Conservation (phyloP, 352 stramenopile genomes). For the Pythium phragmitis region DNA sequence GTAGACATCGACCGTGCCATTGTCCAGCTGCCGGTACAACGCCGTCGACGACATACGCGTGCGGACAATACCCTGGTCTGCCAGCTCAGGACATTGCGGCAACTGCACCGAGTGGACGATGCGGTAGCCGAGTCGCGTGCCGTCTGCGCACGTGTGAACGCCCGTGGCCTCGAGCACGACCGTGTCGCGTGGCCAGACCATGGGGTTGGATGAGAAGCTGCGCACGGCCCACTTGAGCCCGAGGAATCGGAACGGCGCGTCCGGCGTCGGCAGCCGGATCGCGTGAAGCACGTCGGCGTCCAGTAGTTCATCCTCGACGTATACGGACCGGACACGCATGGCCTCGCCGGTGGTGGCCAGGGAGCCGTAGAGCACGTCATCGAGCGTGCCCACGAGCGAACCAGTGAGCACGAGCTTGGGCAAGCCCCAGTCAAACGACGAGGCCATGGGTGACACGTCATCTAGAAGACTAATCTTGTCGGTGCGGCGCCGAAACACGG, state of each 20-base stretch:
- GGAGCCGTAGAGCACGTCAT: conserved; percentile 65
- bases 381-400: conserved; percentile 46
- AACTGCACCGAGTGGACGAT: conserved; percentile 37
- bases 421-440: conserved; percentile 33
- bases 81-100: conserved; percentile 27
- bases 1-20: conserved; percentile 57
- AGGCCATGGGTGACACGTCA: neutral
- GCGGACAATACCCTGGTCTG: conserved; percentile 17
- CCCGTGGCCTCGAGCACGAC: conserved; percentile 40
- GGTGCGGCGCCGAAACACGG: conserved; percentile 6
- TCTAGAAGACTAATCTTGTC: neutral
- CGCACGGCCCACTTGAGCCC: conserved; percentile 46
- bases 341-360: conserved; percentile 41
- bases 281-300: conserved; percentile 36
- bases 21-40: conserved; percentile 52
- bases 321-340: conserved; percentile 33
- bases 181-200: conserved; percentile 33
- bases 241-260: conserved; percentile 52
- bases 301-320: conserved; percentile 36
- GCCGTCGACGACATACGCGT: conserved; percentile 32
- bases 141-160: conserved; percentile 22
- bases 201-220: conserved; percentile 23
- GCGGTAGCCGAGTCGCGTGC: conserved; percentile 34
- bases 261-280: conserved; percentile 24
- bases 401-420: conserved; percentile 52